phyloP scores from a whole-genome alignment of 1,284 basidiomycete species.

The Leucoagaricus sp. region DNA sequence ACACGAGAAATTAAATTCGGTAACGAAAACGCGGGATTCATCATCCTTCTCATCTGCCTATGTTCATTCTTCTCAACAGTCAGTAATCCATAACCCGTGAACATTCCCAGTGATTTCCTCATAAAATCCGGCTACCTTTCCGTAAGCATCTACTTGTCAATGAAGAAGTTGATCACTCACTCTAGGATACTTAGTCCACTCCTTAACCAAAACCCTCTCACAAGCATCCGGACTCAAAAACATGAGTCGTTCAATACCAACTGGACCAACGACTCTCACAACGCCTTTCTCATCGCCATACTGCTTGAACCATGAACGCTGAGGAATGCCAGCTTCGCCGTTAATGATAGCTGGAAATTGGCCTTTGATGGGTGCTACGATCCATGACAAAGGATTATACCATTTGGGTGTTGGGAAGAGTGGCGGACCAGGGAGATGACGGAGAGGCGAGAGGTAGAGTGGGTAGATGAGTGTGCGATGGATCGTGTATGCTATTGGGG shows the following conservation, averaged over 20 bases:
- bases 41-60: conserved; percentile 47
- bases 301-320: conserved; percentile 46
- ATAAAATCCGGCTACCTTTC: conserved; percentile 43
- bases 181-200: conserved; percentile 47
- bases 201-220: conserved; percentile 44
- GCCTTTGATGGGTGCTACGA: conserved; percentile 37
- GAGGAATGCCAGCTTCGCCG: conserved; percentile 46
- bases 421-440: conserved; percentile 45
- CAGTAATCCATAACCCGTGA: conserved; percentile 47
- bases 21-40: conserved; percentile 53
- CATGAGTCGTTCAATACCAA: conserved; percentile 48
- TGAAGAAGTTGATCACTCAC: no score
- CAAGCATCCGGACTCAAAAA: conserved; percentile 44
- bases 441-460: conserved; percentile 41
- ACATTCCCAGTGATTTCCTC: conserved; percentile 41
- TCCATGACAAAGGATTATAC: conserved; percentile 42
- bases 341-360: conserved; percentile 39
- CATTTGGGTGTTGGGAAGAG: conserved; percentile 37
- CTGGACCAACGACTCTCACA: conserved; percentile 44
- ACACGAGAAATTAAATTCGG: conserved; percentile 45
- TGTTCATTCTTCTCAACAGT: conserved; percentile 50
- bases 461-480: conserved; percentile 36
- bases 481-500: conserved; percentile 16
- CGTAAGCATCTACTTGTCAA: no score
- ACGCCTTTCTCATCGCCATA: conserved; percentile 35